Evolutionary conservation across 352 stramenopile genomes (phyloP), one percentile per base, ranked within the genome.

Genomic region (Elongisporangium prolatum): DNA sequence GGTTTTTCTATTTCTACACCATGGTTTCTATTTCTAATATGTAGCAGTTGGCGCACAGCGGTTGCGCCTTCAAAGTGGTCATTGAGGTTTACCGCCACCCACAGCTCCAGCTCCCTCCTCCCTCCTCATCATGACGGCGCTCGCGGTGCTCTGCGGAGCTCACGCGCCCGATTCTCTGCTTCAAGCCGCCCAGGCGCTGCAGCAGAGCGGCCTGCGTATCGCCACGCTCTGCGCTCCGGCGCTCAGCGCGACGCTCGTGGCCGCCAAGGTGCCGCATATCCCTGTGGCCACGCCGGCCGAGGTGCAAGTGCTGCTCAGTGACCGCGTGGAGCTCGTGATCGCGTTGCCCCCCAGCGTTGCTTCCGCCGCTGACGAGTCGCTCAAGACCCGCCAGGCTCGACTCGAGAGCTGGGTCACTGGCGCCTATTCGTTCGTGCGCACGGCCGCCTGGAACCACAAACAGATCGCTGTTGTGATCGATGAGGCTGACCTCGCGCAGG

Each of bases 371-470:
- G 65, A 54, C 24, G 71, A 76, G 38, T 59, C 71, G 1, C 44
- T 57, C 58, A 85, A 85, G 61, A 58, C 50, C 56, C 59, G 64
- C 44, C 77, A 86, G 59, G 59, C 67, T 24, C 70, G 70, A 9
- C 70, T 95, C 49, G 70, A 77, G 50, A 55, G 67, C 48, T 94
- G 80, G 86, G 77, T 91, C 54, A 84, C 75, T 14, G 86, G 86
- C 56, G 74, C 83, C 34, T 88, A 83, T 58, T 75, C 82, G 47
- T 91, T 95, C 54, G 84, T 93, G 56, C 88, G 87, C 63, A 80
- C 86, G 2, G 83, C 86, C 9, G 87, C 88, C 3, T 92, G 88
- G 82, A 90, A 95, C 69, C 71, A 96, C 73, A 88, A 92, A 67
- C 84, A 91, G 69, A 89, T 93, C 56, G 81, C 69, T 56, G 87